Percentiles rank a stretch among this genome's conserved stretches.
Conservation (phyloP, 2,329 filamentous ascomycete species). For the Pseudonectria foliicola region DNA sequence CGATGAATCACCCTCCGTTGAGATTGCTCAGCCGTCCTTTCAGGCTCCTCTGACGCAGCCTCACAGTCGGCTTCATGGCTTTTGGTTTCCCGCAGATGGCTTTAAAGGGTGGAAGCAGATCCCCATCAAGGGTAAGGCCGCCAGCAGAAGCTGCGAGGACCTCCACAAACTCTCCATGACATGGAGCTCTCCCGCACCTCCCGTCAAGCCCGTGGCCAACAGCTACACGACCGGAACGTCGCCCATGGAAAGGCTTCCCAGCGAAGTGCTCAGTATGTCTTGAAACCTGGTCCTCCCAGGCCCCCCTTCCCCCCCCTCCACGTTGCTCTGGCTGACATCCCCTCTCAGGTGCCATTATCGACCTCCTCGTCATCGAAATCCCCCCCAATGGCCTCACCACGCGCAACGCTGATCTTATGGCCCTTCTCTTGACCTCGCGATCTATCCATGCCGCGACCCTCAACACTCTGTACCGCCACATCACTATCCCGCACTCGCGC, state of each 20-base stretch:
- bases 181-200: slow-evolving; percentile 40
- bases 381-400: slow-evolving; percentile 65
- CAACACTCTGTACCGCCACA: slow-evolving; percentile 67
- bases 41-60: slow-evolving; percentile 48
- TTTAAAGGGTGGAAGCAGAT: slow-evolving; percentile 59
- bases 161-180: slow-evolving; percentile 48
- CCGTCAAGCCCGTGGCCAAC: slow-evolving; percentile 24
- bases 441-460: slow-evolving; percentile 66
- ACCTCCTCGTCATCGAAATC: slow-evolving; percentile 65
- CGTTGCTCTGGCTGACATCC: slow-evolving; percentile 13
- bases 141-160: slow-evolving; percentile 56
- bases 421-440: slow-evolving; percentile 68
- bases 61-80: slow-evolving; percentile 49
- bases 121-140: slow-evolving; percentile 49
- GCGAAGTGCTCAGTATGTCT: slow-evolving; percentile 62
- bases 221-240: slow-evolving; percentile 40
- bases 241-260: slow-evolving; percentile 59
- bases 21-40: slow-evolving; percentile 40
- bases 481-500: slow-evolving; percentile 75
- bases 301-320: no score
- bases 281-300: slow-evolving; percentile 7
- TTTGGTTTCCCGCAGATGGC: slow-evolving; percentile 50
- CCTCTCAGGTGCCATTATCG: slow-evolving; percentile 60
- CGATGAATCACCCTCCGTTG: slow-evolving; percentile 37
- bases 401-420: slow-evolving; percentile 72